Evolutionary conservation across 352 stramenopile species (phyloP).

Genomic region (Globisporangium spinosum): DNA sequence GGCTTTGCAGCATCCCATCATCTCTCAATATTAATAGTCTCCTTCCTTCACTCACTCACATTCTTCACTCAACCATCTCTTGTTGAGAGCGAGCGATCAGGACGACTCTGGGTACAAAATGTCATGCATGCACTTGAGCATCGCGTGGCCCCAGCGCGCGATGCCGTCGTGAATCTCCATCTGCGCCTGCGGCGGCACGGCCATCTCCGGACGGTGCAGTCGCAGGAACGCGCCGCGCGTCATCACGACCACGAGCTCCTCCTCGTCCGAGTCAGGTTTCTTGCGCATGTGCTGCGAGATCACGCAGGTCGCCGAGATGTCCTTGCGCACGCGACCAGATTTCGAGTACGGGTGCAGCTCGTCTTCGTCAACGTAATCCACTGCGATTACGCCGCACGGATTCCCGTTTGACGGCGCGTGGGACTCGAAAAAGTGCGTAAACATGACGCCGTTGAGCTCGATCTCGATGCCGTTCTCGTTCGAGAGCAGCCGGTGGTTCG

Average conservation of each 20-base stretch:
- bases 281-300: constrained; percentile 21
- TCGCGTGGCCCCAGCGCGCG: constrained; percentile 21
- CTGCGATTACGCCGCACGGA: constrained; percentile 34
- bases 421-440: constrained; percentile 33
- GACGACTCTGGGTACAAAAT: constrained; percentile 14
- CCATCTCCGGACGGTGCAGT: constrained; percentile 5
- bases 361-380: constrained; percentile 48
- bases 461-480: constrained; percentile 38
- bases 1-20: not conserved
- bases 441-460: constrained; percentile 50
- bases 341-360: constrained; percentile 48
- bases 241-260: constrained; percentile 19
- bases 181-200: constrained; percentile 10
- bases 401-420: constrained; percentile 18
- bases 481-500: constrained; percentile 53
- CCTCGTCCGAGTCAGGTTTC: not conserved
- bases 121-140: constrained; percentile 21
- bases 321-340: constrained; percentile 37
- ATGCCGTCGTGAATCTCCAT: constrained; percentile 20
- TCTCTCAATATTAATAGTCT: not conserved
- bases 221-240: constrained; percentile 19
- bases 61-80: not conserved
- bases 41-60: too few relatives aligned
- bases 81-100: not conserved
- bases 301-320: constrained; percentile 44